phyloP scores from a whole-genome alignment of 768 basidiomycete genomes.

The Filobasidium floriforme region DNA sequence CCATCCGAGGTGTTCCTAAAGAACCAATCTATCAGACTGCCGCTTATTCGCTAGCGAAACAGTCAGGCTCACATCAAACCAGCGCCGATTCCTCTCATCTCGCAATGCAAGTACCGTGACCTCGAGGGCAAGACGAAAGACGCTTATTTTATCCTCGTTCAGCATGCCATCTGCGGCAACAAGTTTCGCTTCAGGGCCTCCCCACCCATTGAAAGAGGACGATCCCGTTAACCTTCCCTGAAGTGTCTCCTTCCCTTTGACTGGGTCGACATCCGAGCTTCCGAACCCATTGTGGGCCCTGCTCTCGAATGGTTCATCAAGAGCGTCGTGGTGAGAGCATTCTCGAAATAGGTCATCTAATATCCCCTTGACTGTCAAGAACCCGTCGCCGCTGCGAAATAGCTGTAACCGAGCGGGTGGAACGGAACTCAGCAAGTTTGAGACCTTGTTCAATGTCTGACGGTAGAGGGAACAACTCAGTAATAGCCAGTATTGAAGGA shows the following conservation, averaged over 20 bases:
- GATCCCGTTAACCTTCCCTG: no score
- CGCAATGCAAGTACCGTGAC: conserved; percentile 4
- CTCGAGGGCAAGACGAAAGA: background rate
- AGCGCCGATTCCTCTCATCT: conserved; percentile 8
- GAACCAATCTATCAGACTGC: no score
- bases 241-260: no score
- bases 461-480: background rate
- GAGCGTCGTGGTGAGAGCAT: background rate
- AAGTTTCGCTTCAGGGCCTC: background rate
- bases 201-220: no score
- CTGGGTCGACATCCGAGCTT: background rate
- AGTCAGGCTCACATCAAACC: conserved; percentile 17
- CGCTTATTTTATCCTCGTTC: background rate
- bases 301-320: background rate
- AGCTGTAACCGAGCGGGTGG: background rate
- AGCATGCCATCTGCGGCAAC: background rate
- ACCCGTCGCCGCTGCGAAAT: background rate
- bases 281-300: no score
- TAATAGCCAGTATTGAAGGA: background rate
- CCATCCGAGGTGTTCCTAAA: background rate
- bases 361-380: background rate
- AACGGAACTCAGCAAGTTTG: background rate
- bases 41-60: background rate
- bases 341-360: background rate
- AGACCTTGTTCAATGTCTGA: background rate